These are phyloP conservation scores for Trichophyton mentagrophytes DNA, from an alignment of 2,329 filamentous ascomycete genomes.

Conservation along the genomic window DNA sequence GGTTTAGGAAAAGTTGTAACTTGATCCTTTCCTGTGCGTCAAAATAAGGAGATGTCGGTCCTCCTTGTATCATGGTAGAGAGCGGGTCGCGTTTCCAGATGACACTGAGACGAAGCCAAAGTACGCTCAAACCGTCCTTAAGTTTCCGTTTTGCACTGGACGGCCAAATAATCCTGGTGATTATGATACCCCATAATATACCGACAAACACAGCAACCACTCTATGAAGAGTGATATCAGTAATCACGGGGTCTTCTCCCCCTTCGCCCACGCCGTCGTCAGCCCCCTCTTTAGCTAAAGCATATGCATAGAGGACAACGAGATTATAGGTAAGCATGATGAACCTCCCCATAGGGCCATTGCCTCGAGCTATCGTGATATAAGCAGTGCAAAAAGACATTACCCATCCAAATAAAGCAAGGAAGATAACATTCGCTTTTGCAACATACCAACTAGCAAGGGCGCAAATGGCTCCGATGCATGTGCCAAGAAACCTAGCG, in stretches of 20 bases:
- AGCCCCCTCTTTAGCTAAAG: slow-evolving; percentile 64
- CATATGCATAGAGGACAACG: slow-evolving; percentile 87
- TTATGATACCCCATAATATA: slow-evolving; percentile 80
- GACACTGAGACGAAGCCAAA: slow-evolving; percentile 88
- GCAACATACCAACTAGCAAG: slow-evolving; percentile 66
- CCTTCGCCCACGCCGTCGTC: slow-evolving; percentile 79
- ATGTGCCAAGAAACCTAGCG: slow-evolving; percentile 74
- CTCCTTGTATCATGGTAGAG: slow-evolving; percentile 52
- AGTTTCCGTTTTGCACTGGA: slow-evolving; percentile 81
- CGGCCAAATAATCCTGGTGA: slow-evolving; percentile 85
- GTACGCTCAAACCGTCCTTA: slow-evolving; percentile 74
- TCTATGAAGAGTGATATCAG: slow-evolving; percentile 76
- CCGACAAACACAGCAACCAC: slow-evolving; percentile 75
- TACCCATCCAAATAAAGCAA: slow-evolving; percentile 71
- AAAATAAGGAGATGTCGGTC: slow-evolving; percentile 58
- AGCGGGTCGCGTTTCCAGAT: slow-evolving; percentile 94
- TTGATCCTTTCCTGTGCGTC: slow-evolving; percentile 76
- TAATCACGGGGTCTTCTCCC: slow-evolving; percentile 68
- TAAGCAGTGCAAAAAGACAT: slow-evolving; percentile 78
- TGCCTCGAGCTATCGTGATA: slow-evolving; percentile 70
- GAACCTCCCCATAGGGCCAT: slow-evolving; percentile 83
- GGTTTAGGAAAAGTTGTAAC: slow-evolving; percentile 64
- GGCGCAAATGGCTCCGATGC: slow-evolving; percentile 64
- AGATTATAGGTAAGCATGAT: slow-evolving; percentile 94
- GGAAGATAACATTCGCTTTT: slow-evolving; percentile 56